Conservation (phyloP, 2,329 filamentous ascomycete genomes). For the Fusarium irregulare region DNA sequence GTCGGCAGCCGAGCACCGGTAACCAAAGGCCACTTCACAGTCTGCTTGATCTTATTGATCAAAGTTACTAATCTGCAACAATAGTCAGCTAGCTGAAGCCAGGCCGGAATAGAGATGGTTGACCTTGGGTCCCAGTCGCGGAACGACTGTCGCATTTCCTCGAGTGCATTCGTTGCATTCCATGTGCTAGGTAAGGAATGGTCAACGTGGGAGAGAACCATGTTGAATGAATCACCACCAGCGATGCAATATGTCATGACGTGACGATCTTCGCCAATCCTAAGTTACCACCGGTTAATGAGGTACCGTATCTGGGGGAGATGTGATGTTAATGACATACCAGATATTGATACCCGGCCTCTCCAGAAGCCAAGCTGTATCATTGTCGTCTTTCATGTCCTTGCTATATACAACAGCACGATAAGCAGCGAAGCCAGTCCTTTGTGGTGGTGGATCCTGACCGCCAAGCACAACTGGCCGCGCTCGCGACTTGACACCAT, state of each 20-base stretch:
- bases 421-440: constrained; percentile 6
- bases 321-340: background rate
- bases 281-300: background rate
- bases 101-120: rapidly evolving
- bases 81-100: background rate
- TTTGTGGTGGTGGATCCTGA: background rate
- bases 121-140: constrained; percentile 5
- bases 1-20: background rate
- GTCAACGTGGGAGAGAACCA: constrained; percentile 4
- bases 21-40: background rate
- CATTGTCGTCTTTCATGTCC: background rate
- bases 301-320: background rate
- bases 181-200: background rate
- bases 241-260: constrained; percentile 15
- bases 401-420: background rate
- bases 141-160: constrained; percentile 6
- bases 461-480: constrained; percentile 7
- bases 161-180: background rate
- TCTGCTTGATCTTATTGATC: constrained; percentile 5
- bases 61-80: background rate
- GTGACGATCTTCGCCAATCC: constrained; percentile 8
- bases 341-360: constrained; percentile 6
- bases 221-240: constrained; percentile 5
- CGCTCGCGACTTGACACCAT: constrained; percentile 7
- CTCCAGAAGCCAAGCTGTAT: background rate